Evolutionary conservation across 768 basidiomycete genomes (phyloP), one percentile per base, ranked within the genome.

Genomic region (Calocybe indica): DNA sequence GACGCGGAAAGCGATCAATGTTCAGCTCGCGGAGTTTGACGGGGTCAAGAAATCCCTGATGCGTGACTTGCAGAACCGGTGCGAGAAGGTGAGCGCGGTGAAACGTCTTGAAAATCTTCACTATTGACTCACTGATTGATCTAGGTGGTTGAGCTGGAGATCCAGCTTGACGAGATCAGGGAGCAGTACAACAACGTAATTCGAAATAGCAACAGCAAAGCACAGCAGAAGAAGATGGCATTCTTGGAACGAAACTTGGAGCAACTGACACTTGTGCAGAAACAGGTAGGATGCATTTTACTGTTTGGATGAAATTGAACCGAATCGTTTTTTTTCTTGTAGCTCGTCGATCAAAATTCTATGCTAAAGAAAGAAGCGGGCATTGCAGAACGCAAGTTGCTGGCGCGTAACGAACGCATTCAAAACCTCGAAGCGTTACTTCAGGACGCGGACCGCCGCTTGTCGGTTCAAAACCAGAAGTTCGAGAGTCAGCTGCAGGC

Each of bases 161-260:
- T 99, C 54, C 94, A 97, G 64, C 74, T 99, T 32, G 96, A 98
- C 60, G 96, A 99, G 63, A 92, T 96, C 66, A 91, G 90, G 65
- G 96, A 99, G 68, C 94, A 98, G 62, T 99, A 99, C 69, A 95
- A 93, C 72, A 95, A 94, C 62, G 92, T 98, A 50, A 93, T 96
- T 58, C 87, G 92, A 53, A 96, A 96, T 64, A 94, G 92, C 71
- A 98, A 98, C 67, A 93, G 88, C 67, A 94, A 95, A 65, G 92
- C 95, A 6, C 96, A 99, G 57, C 92, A 95, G 71, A 94, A 95
- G 80, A 97, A 98, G 79, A 94, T 98, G 88, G 90, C 92, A 9
- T 96, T 97, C 79, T 68, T 99, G 46, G 93, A 97, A 62, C 87
- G 95, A 45, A 99, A 98, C 61, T 72, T 99, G 45, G 94, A 97